Conservation (phyloP, 1,284 basidiomycete genomes). For the Apiotrichum siamense region DNA sequence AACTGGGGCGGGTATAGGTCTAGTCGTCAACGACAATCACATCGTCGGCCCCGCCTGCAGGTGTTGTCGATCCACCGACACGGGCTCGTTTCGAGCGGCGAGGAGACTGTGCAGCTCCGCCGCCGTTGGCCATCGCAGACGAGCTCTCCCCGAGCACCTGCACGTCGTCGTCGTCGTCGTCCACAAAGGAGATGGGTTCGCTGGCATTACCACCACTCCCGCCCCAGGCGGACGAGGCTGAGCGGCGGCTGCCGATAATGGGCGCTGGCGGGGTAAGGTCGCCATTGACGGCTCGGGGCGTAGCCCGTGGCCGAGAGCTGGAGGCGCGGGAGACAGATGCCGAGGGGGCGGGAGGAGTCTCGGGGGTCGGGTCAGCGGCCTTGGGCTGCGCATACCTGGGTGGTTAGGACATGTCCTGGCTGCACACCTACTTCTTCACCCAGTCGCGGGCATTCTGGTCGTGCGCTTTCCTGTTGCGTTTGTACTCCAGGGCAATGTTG, state of each 20-base stretch:
- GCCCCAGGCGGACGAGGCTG: background rate
- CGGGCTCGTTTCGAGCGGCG: constrained; percentile 11
- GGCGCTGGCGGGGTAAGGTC: constrained; percentile 1
- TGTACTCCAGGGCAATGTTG: constrained; percentile 68
- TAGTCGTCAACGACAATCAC: constrained; percentile 38
- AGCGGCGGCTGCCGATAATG: constrained; percentile 8
- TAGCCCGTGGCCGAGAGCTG: constrained; percentile 10
- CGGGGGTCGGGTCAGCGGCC: constrained; percentile 3
- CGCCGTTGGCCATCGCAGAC: background rate
- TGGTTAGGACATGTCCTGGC: background rate
- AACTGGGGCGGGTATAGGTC: too few species aligned
- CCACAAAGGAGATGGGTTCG: constrained; percentile 5
- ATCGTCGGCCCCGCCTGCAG: constrained; percentile 18
- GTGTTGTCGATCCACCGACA: background rate
- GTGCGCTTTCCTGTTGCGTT: constrained; percentile 81
- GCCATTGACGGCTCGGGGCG: constrained; percentile 15
- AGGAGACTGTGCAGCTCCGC: background rate
- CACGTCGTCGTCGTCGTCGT: constrained; percentile 14
- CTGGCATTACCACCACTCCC: constrained; percentile 16
- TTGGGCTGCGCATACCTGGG: constrained; percentile 32
- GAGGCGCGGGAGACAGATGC: constrained; percentile 6
- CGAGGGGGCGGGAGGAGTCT: constrained; percentile 1
- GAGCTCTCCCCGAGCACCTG: constrained; percentile 7
- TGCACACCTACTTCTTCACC: constrained; percentile 73
- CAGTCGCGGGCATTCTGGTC: constrained; percentile 89